phyloP scores from a whole-genome alignment of 2,329 filamentous ascomycete species.

The Neonectria sp. region DNA sequence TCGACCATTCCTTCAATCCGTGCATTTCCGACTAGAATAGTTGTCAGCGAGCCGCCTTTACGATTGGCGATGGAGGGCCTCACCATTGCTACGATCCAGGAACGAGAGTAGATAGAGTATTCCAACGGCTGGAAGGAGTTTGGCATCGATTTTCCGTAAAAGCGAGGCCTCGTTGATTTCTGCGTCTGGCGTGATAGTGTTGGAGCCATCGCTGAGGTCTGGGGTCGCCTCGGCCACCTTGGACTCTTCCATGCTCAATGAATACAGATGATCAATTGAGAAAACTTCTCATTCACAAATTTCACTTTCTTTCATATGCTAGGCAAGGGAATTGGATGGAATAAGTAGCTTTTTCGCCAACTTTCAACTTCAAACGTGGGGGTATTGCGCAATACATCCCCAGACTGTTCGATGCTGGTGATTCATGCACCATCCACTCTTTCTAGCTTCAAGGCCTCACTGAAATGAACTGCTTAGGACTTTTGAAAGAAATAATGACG shows the following conservation, averaged over 20 bases:
- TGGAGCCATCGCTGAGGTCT: slow-evolving; percentile 40
- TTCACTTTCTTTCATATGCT: neutral
- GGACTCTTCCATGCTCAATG: neutral
- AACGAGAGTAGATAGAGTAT: slow-evolving; percentile 71
- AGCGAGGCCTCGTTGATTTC: slow-evolving; percentile 69
- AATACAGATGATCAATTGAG: neutral
- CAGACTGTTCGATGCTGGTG: neutral
- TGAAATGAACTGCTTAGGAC: neutral
- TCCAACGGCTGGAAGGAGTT: slow-evolving; percentile 68
- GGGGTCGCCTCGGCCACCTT: slow-evolving; percentile 23
- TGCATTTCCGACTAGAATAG: slow-evolving; percentile 69
- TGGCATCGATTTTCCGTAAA: slow-evolving; percentile 69
- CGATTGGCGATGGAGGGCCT: slow-evolving; percentile 46
- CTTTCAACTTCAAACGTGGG: neutral
- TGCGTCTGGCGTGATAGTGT: slow-evolving; percentile 16
- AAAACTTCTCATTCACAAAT: neutral
- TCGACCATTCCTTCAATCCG: slow-evolving; percentile 68
- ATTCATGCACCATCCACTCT: neutral
- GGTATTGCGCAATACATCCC: slow-evolving; percentile 10
- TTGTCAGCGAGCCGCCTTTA: slow-evolving; percentile 19
- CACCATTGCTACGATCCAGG: slow-evolving; percentile 71
- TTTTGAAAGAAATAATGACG: neutral
- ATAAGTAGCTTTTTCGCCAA: neutral
- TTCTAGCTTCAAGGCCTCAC: no score
- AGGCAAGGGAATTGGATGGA: neutral